phyloP scores from a whole-genome alignment of 768 basidiomycete species.

The Crepidotus variabilis region DNA sequence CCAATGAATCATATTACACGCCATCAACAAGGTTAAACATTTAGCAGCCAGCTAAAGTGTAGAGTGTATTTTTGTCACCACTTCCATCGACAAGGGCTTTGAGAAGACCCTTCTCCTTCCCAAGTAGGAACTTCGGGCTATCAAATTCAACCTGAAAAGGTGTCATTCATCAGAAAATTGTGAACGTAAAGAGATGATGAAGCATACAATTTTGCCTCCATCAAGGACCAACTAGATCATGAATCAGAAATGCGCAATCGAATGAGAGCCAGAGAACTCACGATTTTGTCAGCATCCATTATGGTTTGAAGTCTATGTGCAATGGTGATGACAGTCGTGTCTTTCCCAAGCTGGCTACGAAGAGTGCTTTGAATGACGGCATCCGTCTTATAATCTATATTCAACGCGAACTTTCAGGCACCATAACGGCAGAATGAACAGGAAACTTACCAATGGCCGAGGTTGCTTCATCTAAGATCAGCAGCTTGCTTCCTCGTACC shows the following conservation, averaged over 20 bases:
- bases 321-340: slow-evolving; percentile 61
- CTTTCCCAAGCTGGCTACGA: slow-evolving; percentile 55
- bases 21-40: not conserved
- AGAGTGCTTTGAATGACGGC: slow-evolving; percentile 68
- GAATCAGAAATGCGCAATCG: slow-evolving; percentile 13
- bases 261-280: slow-evolving; percentile 20
- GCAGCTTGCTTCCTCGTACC: slow-evolving; percentile 51
- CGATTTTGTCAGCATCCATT: slow-evolving; percentile 60
- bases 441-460: slow-evolving; percentile 41
- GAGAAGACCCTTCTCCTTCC: slow-evolving; percentile 9
- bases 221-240: slow-evolving; percentile 45
- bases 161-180: not conserved
- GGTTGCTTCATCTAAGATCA: slow-evolving; percentile 61
- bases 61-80: slow-evolving; percentile 14
- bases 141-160: slow-evolving; percentile 17
- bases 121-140: slow-evolving; percentile 11
- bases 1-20: not conserved
- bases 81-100: slow-evolving; percentile 17
- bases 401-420: not conserved
- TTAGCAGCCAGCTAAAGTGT: slow-evolving; percentile 14
- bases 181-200: slow-evolving; percentile 16
- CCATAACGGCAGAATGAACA: not conserved
- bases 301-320: slow-evolving; percentile 71
- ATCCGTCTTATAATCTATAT: slow-evolving; percentile 59
- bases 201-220: slow-evolving; percentile 43